These are phyloP conservation scores for Garcia nutans DNA, from an alignment of 345 rosid species.

Conservation along the genomic window DNA sequence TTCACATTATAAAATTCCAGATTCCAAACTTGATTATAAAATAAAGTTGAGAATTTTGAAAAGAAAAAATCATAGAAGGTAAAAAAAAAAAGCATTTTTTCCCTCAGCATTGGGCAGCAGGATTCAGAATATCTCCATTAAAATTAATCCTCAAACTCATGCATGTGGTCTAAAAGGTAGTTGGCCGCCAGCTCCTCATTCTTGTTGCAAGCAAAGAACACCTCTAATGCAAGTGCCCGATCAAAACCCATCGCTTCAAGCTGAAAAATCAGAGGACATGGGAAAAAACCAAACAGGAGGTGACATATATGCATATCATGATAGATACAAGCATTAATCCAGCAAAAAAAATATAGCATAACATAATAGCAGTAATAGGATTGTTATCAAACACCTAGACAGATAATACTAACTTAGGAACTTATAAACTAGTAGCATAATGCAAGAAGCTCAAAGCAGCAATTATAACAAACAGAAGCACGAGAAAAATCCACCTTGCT, in stretches of 20 bases:
- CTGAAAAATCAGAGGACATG: constrained; percentile 24
- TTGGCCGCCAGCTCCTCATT: constrained; percentile 92
- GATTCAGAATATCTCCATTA: not conserved
- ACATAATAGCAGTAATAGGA: not conserved
- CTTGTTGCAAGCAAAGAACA: constrained; percentile 93
- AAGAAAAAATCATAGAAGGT: not conserved
- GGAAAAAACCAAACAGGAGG: not conserved
- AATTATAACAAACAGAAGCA: not conserved
- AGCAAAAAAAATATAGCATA: not conserved
- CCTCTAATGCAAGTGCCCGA: constrained; percentile 71
- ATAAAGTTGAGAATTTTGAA: not conserved
- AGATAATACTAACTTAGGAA: too few species aligned
- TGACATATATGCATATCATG: not conserved
- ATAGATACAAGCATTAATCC: not conserved
- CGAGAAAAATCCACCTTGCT: not conserved
- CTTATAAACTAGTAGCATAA: too few species aligned
- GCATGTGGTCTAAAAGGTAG: constrained; percentile 89
- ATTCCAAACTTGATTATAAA: constrained; percentile 15
- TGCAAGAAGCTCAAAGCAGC: not conserved
- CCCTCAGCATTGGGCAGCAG: not conserved
- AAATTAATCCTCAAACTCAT: constrained; percentile 76
- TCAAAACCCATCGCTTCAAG: constrained; percentile 95
- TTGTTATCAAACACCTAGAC: not conserved
- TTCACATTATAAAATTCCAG: constrained; percentile 13
- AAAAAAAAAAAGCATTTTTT: not conserved